Percentiles rank a stretch among this genome's conserved stretches.
phyloP scores from a whole-genome alignment of 495 filamentous ascomycete genomes.

The Annulohypoxylon bovei region DNA sequence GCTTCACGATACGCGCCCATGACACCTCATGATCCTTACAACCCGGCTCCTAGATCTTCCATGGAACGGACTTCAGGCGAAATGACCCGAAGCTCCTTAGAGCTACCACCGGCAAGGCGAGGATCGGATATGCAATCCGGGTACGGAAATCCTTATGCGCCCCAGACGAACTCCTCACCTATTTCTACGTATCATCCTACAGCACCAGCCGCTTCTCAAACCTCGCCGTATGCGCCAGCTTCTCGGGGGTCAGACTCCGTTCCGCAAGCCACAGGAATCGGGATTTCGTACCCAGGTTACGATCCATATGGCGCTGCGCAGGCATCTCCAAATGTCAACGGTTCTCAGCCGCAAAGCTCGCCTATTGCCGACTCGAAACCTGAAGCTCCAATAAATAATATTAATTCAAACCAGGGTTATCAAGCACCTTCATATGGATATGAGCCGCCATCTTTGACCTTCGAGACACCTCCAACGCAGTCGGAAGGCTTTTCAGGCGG shows the following conservation, averaged over 20 bases:
- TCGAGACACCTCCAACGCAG: conserved; percentile 48
- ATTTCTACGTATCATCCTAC: conserved; percentile 46
- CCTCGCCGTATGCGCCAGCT: conserved; percentile 38
- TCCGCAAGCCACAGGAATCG: conserved; percentile 27
- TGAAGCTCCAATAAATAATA: conserved; percentile 15
- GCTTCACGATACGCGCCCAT: conserved; percentile 46
- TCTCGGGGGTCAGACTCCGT: conserved; percentile 38
- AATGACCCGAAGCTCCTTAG: conserved; percentile 54
- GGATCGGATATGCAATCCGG: conserved; percentile 55
- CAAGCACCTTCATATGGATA: conserved; percentile 57
- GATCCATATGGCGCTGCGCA: conserved; percentile 37
- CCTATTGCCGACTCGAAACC: conserved; percentile 13
- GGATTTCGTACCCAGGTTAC: conserved; percentile 45
- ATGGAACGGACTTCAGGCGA: conserved; percentile 58
- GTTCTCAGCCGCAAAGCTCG: conserved; percentile 12
- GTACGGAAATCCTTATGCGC: conserved; percentile 48
- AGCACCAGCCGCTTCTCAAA: conserved; percentile 30
- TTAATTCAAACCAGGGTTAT: conserved; percentile 39
- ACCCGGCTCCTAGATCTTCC: conserved; percentile 50
- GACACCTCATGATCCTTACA: conserved; percentile 53
- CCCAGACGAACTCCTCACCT: conserved; percentile 35
- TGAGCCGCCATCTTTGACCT: conserved; percentile 51
- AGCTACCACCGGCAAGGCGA: conserved; percentile 51
- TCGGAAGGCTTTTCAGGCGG: conserved; percentile 41
- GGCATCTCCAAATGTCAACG: conserved; percentile 21